Evolutionary conservation across 2,329 filamentous ascomycete species (phyloP), one percentile per base, ranked within the genome.

Genomic region (Elsinoe australis): DNA sequence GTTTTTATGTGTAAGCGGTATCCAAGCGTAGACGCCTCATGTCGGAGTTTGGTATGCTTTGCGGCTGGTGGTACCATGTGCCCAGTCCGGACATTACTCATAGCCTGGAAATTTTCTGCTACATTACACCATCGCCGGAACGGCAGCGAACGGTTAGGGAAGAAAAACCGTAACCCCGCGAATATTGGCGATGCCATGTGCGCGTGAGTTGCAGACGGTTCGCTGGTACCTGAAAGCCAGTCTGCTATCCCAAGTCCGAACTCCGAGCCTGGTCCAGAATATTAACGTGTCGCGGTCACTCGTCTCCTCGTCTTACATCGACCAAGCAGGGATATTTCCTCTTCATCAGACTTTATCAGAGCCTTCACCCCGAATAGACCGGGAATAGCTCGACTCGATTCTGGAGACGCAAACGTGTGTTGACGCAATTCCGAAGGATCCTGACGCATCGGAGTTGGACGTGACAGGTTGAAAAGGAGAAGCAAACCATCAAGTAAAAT

Each of bases 401-500:
- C n/a, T n/a, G n/a, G n/a, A n/a, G n/a, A n/a, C n/a, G n/a, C n/a
- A n/a, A n/a, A n/a, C n/a, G n/a, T 19, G 45, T 34, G 22, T 24
- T 36, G 24, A 31, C 24, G 32, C 45, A 48, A 36, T 28, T 47
- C 29, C 29, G 44, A 28, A 14, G 19, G 45, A 24, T 48, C 14
- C 44, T 26, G 19, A 36, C 44, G 31, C 15, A 22, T 24, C 44
- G 31, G 45, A 38, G 33, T 31, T 34, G 45, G 24, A 15, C 31
- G 45, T 31, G 19, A 39, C 33, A 36, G 33, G 33, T 26, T 38
- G 33, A 31, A 38, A 39, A 36, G 32, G 31, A 48, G 32, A 29
- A 39, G 45, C 19, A 36, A 38, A 38, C 14, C 17, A 48, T 48
- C 31, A 48, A 38, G 45, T 48, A 48, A 48, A 48, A 48, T 48